Base-by-base conservation (phyloP, 2,329 filamentous ascomycete species). In the Coniochaeta sp. region DNA sequence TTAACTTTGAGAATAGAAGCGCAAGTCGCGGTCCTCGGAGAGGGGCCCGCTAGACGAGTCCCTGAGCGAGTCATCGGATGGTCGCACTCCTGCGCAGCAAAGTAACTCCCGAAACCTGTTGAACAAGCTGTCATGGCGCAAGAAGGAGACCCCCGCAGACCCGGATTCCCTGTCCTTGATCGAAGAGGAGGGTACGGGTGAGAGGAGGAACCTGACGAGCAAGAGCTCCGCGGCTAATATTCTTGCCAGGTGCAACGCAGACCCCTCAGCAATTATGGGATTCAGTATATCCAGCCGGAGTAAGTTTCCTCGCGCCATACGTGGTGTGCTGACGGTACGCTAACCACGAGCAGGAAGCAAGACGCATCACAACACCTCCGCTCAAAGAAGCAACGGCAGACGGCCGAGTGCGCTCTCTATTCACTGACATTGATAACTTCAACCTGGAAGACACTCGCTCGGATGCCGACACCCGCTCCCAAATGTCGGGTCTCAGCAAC, bases 101-200 rank as follows among this genome's bases (percentile, higher is more conserved):
- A 52, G 26, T 14, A 38, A 26, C 17, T 5, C 54, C 9, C 54
- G 54, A 17, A 56, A 56, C 30, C 30, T 34, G 54, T n/a, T 56
- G 28, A 38, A 34, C 54, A 56, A 56, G 54, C 30, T 56, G 54
- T 56, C 54, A 12, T 56, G 54, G 54, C 54, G 54, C 30, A 56
- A 56, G 54, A 56, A 56, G 30, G 54, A 56, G 30, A 38, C 2
- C 6, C 54, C 54, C 4, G 34, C 54, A 2, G 54, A 36, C 17
- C 38, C 34, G 28, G 30, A 34, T 6, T 56, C 54, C 9, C 54
- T 56, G 6, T 34, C 54, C 16, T n/a, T 34, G 54, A 56, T 56
- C n/a, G 54, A 56, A 32, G 54, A 56, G 54, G 54, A 56, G n/a
- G 47, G 22, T 2, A 30, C 22, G 17, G 30, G 47, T 52, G 30